phyloP scores from a whole-genome alignment of 148 eudicot species.

The Rhododendron vialii region DNA sequence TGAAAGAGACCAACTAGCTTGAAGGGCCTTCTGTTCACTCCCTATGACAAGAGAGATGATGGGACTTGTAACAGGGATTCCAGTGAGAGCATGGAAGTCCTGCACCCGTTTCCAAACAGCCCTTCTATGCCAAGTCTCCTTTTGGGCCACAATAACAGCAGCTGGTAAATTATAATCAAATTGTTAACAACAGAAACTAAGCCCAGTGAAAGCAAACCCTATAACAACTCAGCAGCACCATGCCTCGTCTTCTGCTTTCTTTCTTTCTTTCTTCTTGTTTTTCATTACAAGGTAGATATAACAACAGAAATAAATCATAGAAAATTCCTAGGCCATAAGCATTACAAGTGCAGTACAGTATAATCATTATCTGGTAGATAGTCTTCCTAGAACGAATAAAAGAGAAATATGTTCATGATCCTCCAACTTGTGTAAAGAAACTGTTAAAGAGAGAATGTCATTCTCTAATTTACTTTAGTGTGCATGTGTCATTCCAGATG shows the following conservation, averaged over 20 bases:
- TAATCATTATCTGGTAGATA: background rate
- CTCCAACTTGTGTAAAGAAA: background rate
- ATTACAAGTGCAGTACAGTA: background rate
- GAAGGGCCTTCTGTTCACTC: slow-evolving; percentile 73
- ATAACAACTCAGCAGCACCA: background rate
- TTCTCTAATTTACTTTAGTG: background rate
- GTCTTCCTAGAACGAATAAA: background rate
- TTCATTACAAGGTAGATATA: background rate
- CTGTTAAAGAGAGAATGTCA: background rate
- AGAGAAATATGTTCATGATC: background rate
- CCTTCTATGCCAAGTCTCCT: slow-evolving; percentile 83
- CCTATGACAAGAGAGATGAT: slow-evolving; percentile 82
- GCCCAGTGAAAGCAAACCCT: background rate
- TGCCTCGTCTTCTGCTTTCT: background rate
- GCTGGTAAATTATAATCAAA: slow-evolving; percentile 41
- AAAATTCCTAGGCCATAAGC: background rate
- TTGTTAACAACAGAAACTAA: slow-evolving; percentile 9
- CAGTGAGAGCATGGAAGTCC: slow-evolving; percentile 72
- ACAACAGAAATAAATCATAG: background rate
- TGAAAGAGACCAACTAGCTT: slow-evolving; percentile 65
- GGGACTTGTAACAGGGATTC: slow-evolving; percentile 70
- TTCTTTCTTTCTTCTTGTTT: background rate
- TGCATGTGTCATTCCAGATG: background rate
- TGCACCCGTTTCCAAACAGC: slow-evolving; percentile 68
- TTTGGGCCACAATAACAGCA: slow-evolving; percentile 70